Evolutionary conservation across 768 basidiomycete genomes (phyloP), one percentile per base, ranked within the genome.

Genomic region (Rhodotorula paludigena): DNA sequence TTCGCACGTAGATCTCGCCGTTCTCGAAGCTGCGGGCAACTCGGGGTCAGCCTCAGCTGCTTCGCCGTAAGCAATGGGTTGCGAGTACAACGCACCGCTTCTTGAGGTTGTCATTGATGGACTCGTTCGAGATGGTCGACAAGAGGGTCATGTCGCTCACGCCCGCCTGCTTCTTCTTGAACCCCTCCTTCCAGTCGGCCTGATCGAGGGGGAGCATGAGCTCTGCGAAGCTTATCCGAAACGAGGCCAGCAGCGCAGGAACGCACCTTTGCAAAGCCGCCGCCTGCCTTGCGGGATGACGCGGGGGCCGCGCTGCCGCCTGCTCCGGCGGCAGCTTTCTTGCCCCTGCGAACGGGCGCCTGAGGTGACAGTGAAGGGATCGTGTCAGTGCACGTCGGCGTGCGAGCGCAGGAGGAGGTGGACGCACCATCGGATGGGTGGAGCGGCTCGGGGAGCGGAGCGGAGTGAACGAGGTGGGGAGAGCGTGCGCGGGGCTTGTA

Each of bases 101-200:
- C 84, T 96, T 87, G 69, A 99, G 83, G 78, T 99, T 99, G 59
- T 96, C 92, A 78, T 99, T 98, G 84, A 99, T 86, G 73, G 86
- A 87, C 76, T 98, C 94, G 78, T 99, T 96, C 78, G 89, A 92
- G 82, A 98, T 97, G 57, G 90, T 94, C 32, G 90, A 89, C 64
- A 99, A 81, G 68, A 99, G 81, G 15, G 96, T 99, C 96, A 99
- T 99, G 83, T 99, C 96, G 49, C 90, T 87, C 64, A 99, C 94
- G 62, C 96, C 96, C 69, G 93, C 72, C 80, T 90, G 88, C 81
- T 97, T 97, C 87, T 97, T 99, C 87, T 96, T 96, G 84, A 99
- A 99, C 9, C 93, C 92, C 77, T 98, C 94, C 80, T 94, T 94
- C 94, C 94, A 99, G 78, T 98, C 94, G 56, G 94, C 94, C 93